Evolutionary conservation across 2,329 filamentous ascomycete genomes (phyloP).

Genomic region (Talaromyces sp.): DNA sequence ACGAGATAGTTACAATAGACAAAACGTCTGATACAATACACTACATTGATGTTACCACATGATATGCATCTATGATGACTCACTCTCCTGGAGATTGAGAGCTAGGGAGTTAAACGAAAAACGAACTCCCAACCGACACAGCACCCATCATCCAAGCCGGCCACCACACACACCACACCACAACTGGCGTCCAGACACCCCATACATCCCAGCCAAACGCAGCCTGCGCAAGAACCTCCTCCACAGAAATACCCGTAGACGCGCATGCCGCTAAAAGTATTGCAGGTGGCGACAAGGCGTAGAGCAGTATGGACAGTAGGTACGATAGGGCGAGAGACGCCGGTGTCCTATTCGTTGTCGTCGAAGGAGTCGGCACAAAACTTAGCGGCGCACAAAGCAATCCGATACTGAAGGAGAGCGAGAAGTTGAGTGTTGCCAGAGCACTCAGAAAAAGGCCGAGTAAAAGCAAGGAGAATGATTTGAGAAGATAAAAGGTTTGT

Average conservation of each 20-base stretch:
- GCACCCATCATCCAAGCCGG: conserved; percentile 74
- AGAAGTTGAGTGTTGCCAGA: conserved; percentile 94
- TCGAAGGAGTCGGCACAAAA: conserved; percentile 53
- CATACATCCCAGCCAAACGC: conserved; percentile 86
- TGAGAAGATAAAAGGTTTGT: conserved; percentile 74
- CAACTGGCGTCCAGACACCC: conserved; percentile 82
- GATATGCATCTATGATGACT: neutral
- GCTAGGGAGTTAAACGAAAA: conserved; percentile 24
- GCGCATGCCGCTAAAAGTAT: conserved; percentile 50
- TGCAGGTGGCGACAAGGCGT: conserved; percentile 58
- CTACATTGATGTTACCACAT: neutral
- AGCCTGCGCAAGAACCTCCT: conserved; percentile 63
- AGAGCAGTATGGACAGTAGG: conserved; percentile 52
- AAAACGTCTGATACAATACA: conserved; percentile 1
- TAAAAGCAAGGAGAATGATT: conserved; percentile 87
- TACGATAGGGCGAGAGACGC: neutral
- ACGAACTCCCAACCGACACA: conserved; percentile 33
- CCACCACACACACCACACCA: conserved; percentile 96
- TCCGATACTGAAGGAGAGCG: conserved; percentile 78
- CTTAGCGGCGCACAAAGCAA: conserved; percentile 72
- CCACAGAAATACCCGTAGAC: conserved; percentile 50
- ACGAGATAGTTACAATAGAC: neutral
- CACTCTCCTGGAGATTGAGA: neutral
- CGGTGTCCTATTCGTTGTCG: neutral
- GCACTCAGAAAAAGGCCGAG: conserved; percentile 89